Evolutionary conservation across 2,329 filamentous ascomycete genomes (phyloP), one percentile per base, ranked within the genome.

Genomic region (Fusarium sp.): DNA sequence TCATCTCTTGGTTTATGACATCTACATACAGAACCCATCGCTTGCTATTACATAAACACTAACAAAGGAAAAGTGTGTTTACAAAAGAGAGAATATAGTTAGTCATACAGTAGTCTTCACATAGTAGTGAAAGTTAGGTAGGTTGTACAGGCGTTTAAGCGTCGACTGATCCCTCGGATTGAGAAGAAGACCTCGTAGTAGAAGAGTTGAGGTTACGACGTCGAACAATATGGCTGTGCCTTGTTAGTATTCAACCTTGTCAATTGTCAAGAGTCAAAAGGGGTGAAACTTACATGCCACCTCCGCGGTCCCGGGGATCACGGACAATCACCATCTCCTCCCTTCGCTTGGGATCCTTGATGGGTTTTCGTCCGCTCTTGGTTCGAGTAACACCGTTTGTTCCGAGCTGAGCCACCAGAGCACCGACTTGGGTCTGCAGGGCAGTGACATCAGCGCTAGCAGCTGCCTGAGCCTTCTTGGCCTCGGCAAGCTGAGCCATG

Each of bases 291-390:
- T 69, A 77, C 78, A 79, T 72, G 65, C 69, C 77, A 30, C 74
- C 70, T 22, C 69, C 70, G 54, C 71, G 70, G 30, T 75, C 69
- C 6, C 71, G 59, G 37, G 78, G 73, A 50, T 79, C 78, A 11
- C 78, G 69, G 27, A 79, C 78, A 43, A 79, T 74, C 7, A 79
- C 75, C 27, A 79, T 56, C 30, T 79, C 78, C 37, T 79, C 74
- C 30, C 69, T 73, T 6, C 69, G 67, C 70, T 79, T 79, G 35
- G 75, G 65, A 63, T 79, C 75, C 43, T 76, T 79, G 57, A 68
- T 70, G 4, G 65, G 60, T 67, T 78, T 78, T 33, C 76, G 68
- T 8, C 64, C 71, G 6, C 73, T 73, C 43, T 72, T 76, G 1
- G 65, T 68, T 7, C 69, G 47, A 17, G 65, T 15, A 17, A 47